phyloP scores from a whole-genome alignment of 805 yeast genomes.

The Cyberlindnera meyerae region DNA sequence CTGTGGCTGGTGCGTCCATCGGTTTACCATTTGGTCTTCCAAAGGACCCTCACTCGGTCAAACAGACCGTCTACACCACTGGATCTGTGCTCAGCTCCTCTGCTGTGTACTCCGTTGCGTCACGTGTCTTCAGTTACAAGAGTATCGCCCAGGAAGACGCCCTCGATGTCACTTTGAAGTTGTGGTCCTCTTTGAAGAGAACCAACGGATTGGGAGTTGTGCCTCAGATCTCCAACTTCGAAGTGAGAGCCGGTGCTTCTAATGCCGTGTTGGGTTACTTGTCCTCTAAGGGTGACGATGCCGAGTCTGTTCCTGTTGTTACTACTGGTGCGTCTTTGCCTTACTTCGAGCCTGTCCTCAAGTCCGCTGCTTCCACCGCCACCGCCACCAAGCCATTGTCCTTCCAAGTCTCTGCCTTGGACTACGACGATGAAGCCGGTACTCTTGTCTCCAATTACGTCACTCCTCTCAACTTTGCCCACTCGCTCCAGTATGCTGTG shows the following conservation, averaged over 20 bases:
- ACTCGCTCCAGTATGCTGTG: conserved; percentile 59
- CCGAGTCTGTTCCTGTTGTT: conserved; percentile 39
- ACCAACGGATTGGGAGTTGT: conserved; percentile 50
- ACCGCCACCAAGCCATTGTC: conserved; percentile 47
- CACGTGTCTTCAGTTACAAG: conserved; percentile 64
- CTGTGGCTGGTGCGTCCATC: conserved; percentile 35
- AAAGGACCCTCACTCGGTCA: conserved; percentile 16
- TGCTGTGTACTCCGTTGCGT: conserved; percentile 44
- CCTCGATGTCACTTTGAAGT: conserved; percentile 51
- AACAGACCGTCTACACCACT: conserved; percentile 26
- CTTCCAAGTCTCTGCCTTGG: conserved; percentile 73
- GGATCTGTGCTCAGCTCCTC: conserved; percentile 52
- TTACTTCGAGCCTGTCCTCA: conserved; percentile 60
- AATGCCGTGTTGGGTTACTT: conserved; percentile 72
- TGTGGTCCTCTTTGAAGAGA: conserved; percentile 54
- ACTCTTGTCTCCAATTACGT: conserved; percentile 61
- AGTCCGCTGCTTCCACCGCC: conserved; percentile 19
- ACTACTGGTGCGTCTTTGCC: conserved; percentile 65
- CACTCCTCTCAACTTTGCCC: conserved; percentile 56
- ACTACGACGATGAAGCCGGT: conserved; percentile 51
- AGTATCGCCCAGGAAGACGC: conserved; percentile 57
- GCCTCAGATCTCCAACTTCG: conserved; percentile 56
- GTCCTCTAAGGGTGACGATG: conserved; percentile 24
- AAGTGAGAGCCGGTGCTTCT: conserved; percentile 83
- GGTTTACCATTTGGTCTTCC: conserved; percentile 51